Base-by-base conservation (phyloP, 345 rosid genomes). In the Hypericum androsaemum region DNA sequence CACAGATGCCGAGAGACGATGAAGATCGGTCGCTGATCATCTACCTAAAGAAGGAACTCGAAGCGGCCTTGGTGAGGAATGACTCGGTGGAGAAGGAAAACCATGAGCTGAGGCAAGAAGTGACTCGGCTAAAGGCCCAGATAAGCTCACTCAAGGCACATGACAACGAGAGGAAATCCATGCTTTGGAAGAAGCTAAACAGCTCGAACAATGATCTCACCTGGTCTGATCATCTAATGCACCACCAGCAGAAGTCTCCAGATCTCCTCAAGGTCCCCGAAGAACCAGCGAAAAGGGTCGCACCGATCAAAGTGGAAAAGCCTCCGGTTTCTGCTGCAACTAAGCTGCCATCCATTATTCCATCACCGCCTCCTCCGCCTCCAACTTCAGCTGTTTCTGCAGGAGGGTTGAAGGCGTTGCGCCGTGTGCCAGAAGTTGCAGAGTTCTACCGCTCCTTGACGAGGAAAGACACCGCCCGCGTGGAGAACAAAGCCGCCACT, bases 161-260 rank as follows among this genome's bases (percentile, higher is more conserved):
- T 52, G 98, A 83, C 46, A 82, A 79, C 47, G 98, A 84, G 74
- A 80, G 96, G 58, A 84, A 80, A 74, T 73, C 92, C 42, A 62
- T 79, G 71, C 84, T 84, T 9, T 84, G 96, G 98, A 87, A 90
- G 81, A 87, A 87, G 73, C 62, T 87, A 52, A 95, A 90, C 65
- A 82, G 63, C 65, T 57, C 84, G 32, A 22, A 22, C 37, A 67
- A 62, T 13, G 88, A 83, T 11, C 57, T 49, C 16, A 39, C 49
- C 55, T 58, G 72, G 65, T 35, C 58, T 22, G 73, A 72, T 22
- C 32, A 22, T 22, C 32, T 1, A 22, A 22, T 6, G 63, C 53
- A 7, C 52, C 76, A 54, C n/a, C 77, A 41, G 38, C 71, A 67
- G 78, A 88, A 77, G 62, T 64, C 64, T 8, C 22, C 71, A 45